Conservation (phyloP, 768 basidiomycete genomes). For the Pleurotus giganteus region DNA sequence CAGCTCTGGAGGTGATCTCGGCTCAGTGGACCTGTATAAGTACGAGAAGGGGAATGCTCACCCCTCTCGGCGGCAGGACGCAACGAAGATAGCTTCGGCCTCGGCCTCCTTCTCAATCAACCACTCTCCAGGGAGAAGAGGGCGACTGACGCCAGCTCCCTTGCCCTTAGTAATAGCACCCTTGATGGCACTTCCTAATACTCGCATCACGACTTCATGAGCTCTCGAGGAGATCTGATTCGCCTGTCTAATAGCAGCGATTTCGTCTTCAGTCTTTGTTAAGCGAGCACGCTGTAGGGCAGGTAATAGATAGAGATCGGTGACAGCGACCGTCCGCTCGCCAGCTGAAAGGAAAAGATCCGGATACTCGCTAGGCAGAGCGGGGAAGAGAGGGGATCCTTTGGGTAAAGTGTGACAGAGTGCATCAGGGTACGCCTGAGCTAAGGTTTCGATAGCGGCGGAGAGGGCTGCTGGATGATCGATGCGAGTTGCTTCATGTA, state of each 20-base stretch:
- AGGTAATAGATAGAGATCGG: conserved; percentile 63
- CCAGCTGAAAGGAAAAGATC: conserved; percentile 30
- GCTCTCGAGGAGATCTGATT: conserved; percentile 87
- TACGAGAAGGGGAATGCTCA: conserved; percentile 32
- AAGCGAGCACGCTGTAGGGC: conserved; percentile 84
- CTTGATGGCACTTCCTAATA: conserved; percentile 74
- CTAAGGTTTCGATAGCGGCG: conserved; percentile 40
- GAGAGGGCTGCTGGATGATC: conserved; percentile 47
- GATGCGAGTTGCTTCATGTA: conserved; percentile 61
- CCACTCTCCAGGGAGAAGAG: conserved; percentile 77
- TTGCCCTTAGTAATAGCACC: conserved; percentile 46
- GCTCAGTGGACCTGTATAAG: not conserved
- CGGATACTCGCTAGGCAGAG: conserved; percentile 41
- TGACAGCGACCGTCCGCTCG: conserved; percentile 35
- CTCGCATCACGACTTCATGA: conserved; percentile 90
- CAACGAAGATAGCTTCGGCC: conserved; percentile 92
- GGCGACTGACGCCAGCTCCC: conserved; percentile 41
- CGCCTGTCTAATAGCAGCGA: conserved; percentile 72
- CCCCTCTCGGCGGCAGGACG: conserved; percentile 87
- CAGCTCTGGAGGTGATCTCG: conserved; percentile 45
- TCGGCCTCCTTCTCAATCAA: conserved; percentile 90
- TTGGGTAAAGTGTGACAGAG: conserved; percentile 66
- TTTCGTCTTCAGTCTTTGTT: conserved; percentile 73
- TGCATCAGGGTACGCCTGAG: conserved; percentile 50
- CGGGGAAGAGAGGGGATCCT: conserved; percentile 50